These are phyloP conservation scores for Trypanosomatidae sp. DNA, from an alignment of 208 protist species.

Conservation along the genomic window DNA sequence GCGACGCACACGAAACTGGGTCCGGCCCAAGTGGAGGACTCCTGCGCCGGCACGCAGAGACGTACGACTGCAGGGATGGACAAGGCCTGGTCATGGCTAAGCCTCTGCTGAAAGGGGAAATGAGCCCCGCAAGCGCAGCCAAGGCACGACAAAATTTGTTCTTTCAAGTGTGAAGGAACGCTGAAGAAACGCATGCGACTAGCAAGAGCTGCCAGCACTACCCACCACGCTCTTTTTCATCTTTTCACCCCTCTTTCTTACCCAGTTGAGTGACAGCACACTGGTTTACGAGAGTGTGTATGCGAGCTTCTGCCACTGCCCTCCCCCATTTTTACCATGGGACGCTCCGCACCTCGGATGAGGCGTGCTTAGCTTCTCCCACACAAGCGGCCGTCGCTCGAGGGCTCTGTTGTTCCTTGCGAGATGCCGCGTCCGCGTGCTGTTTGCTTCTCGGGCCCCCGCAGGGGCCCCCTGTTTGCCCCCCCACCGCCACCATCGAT, in stretches of 20 bases:
- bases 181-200: too few relatives aligned
- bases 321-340: neutral
- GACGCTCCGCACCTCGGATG: neutral
- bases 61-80: neutral
- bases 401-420: neutral
- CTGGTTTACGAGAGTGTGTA: neutral
- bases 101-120: too few relatives aligned
- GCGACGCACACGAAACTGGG: neutral
- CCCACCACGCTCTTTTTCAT: neutral
- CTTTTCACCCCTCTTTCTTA: neutral
- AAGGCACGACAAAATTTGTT: too few relatives aligned
- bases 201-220: too few relatives aligned
- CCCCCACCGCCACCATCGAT: neutral
- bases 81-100: too few relatives aligned
- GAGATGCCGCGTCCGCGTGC: neutral
- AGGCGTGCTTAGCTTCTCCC: neutral
- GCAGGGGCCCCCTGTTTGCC: neutral
- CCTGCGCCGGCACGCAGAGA: neutral
- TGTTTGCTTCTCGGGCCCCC: neutral
- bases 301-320: neutral
- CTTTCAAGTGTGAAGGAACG: too few relatives aligned
- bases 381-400: neutral
- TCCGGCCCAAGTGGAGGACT: neutral
- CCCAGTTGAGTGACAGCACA: neutral
- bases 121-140: too few relatives aligned